Evolutionary conservation across 768 basidiomycete genomes (phyloP), one percentile per base, ranked within the genome.

Genomic region (Tephrocybe sp.): DNA sequence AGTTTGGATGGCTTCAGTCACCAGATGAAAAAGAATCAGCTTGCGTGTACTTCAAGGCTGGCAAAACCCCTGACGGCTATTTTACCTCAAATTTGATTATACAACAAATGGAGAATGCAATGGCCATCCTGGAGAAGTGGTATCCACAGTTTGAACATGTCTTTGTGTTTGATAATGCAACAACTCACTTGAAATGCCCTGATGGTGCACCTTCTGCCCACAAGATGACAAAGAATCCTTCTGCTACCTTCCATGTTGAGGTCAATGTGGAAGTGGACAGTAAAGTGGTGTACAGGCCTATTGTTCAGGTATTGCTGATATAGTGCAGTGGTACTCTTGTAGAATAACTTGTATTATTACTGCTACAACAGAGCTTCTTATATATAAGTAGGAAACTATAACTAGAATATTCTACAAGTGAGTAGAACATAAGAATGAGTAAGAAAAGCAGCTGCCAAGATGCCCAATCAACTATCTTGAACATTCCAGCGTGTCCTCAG

Each of bases 1-100:
- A 69, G 15, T 67, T 58, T 52, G 64, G 66, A 1, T 69, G 62
- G 61, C 32, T 69, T 11, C 37, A 24, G 5, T 64, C 61, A 2
- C 53, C 40, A 1, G 58, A 67, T 59, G 57, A 57, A 5, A 52
- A 19, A 26, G 38, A 57, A 37, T 36, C 34, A 28, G 55, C 59
- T 1, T 44, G 46, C 6, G 53, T 63, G 2, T 19, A 62, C 8
- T 64, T 69, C 52, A 54, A 51, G 24, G 54, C 60, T 9, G 66
- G 64, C 9, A 66, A 63, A 32, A 51, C 40, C 32, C 47, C 46
- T 13, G 62, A 68, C 30, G 60, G 65, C 5, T 67, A 68, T 37
- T 65, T 63, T 27, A 53, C 47, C 9, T 61, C 59, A 34, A 54
- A 63, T 0, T 51, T 63, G 19, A 58, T 69, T 21, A 9, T 62